Evolutionary conservation across 768 basidiomycete genomes (phyloP).

Genomic region (Serendipita indica): DNA sequence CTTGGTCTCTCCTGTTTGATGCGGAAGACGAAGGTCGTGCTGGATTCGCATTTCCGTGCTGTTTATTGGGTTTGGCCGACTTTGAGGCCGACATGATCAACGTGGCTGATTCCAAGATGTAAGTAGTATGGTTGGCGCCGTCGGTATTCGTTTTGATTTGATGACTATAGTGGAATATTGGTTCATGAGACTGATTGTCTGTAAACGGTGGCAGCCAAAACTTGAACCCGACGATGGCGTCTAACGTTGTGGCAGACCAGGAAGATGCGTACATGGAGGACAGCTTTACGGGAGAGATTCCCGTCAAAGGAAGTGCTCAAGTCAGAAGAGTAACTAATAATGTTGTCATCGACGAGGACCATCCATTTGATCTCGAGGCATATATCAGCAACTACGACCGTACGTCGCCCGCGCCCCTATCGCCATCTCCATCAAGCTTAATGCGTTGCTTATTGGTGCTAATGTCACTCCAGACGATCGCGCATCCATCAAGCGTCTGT

Average conservation of each 20-base stretch:
- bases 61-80: no score
- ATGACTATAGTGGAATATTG: no score
- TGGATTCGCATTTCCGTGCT: no score
- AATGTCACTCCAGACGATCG: conserved; percentile 37
- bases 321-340: neutral
- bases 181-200: neutral
- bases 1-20: no score
- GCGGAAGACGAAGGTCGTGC: no score
- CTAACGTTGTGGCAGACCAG: neutral
- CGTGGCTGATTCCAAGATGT: no score
- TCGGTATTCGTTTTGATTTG: no score
- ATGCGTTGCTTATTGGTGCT: neutral
- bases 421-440: no score
- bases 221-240: neutral
- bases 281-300: neutral
- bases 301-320: neutral
- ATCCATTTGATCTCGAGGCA: conserved; percentile 77
- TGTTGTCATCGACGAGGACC: conserved; percentile 48
- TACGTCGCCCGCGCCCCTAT: conserved; percentile 19
- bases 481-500: conserved; percentile 56
- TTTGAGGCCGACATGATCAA: no score
- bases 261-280: conserved; percentile 9
- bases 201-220: conserved; percentile 6
- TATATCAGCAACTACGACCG: conserved; percentile 68
- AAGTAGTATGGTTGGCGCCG: no score